phyloP scores from a whole-genome alignment of 1,284 basidiomycete species.

The Gymnopus androsaceus region DNA sequence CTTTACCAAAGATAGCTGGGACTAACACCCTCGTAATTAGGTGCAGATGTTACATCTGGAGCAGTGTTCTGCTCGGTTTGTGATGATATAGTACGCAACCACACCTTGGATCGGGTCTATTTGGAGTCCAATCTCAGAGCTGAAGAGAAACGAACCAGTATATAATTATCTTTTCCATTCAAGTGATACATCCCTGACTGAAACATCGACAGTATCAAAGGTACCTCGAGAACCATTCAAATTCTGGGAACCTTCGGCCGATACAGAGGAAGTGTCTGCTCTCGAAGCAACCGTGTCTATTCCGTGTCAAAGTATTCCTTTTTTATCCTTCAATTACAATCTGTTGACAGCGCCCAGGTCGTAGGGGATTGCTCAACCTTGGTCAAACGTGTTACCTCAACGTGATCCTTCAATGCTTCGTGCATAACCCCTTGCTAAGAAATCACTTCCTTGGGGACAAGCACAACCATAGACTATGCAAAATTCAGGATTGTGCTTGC shows the following conservation, averaged over 20 bases:
- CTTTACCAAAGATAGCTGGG: background rate
- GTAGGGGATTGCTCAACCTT: constrained; percentile 88
- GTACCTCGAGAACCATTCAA: constrained; percentile 42
- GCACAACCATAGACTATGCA: constrained; percentile 74
- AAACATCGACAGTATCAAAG: constrained; percentile 34
- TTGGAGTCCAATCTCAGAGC: constrained; percentile 37
- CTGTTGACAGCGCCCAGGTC: constrained; percentile 45
- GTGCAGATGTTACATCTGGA: constrained; percentile 45
- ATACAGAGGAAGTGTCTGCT: constrained; percentile 36
- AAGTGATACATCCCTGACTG: constrained; percentile 29
- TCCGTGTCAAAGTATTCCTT: constrained; percentile 68
- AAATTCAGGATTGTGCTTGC: constrained; percentile 79
- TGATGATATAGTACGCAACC: constrained; percentile 47
- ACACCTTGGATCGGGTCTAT: constrained; percentile 37
- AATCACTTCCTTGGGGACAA: constrained; percentile 91
- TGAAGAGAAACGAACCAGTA: constrained; percentile 42
- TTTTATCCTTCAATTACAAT: constrained; percentile 6
- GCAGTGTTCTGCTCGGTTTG: constrained; percentile 46
- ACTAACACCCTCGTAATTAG: constrained; percentile 25
- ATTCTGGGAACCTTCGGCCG: constrained; percentile 40
- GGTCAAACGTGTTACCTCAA: constrained; percentile 96
- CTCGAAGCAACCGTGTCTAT: constrained; percentile 42
- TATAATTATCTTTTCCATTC: constrained; percentile 24
- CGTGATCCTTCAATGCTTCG: constrained; percentile 89
- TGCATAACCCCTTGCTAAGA: constrained; percentile 89